phyloP scores from a whole-genome alignment of 495 filamentous ascomycete genomes.

The Penicillium herquei region DNA sequence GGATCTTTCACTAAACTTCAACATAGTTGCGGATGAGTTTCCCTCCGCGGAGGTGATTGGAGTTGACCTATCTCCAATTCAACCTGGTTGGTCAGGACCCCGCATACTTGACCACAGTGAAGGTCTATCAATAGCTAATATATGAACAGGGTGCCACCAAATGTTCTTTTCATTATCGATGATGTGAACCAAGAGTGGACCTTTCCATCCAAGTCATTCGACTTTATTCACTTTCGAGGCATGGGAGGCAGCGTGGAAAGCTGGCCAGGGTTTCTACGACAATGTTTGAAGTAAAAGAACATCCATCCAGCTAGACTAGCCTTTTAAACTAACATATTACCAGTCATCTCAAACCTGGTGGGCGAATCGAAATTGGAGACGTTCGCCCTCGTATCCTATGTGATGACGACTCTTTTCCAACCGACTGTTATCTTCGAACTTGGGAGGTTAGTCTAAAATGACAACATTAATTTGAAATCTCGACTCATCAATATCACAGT shows the following conservation, averaged over 20 bases:
- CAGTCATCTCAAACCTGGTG: conserved; percentile 24
- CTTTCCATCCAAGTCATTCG: conserved; percentile 32
- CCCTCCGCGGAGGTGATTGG: conserved; percentile 30
- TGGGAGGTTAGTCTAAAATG: conserved; percentile 9
- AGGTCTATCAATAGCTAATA: neutral
- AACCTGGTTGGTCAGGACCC: conserved; percentile 35
- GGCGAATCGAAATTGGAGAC: conserved; percentile 20
- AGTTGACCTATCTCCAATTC: conserved; percentile 53
- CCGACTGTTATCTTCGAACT: conserved; percentile 11
- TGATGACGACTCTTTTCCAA: conserved; percentile 17
- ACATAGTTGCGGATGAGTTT: conserved; percentile 15
- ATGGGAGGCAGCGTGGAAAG: conserved; percentile 32
- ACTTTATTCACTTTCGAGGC: conserved; percentile 37
- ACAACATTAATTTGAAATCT: no score
- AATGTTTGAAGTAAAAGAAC: conserved; percentile 14
- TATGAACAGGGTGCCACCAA: conserved; percentile 29
- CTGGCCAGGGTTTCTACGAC: conserved; percentile 22
- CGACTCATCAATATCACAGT: conserved; percentile 10
- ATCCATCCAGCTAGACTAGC: neutral
- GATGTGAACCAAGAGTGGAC: conserved; percentile 35
- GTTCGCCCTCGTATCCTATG: conserved; percentile 6
- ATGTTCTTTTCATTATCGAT: conserved; percentile 33
- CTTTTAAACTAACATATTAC: neutral
- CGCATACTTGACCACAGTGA: neutral
- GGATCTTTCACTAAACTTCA: neutral